phyloP scores from a whole-genome alignment of 2,329 filamentous ascomycete genomes.

The Ambrosiella cleistominuta region DNA sequence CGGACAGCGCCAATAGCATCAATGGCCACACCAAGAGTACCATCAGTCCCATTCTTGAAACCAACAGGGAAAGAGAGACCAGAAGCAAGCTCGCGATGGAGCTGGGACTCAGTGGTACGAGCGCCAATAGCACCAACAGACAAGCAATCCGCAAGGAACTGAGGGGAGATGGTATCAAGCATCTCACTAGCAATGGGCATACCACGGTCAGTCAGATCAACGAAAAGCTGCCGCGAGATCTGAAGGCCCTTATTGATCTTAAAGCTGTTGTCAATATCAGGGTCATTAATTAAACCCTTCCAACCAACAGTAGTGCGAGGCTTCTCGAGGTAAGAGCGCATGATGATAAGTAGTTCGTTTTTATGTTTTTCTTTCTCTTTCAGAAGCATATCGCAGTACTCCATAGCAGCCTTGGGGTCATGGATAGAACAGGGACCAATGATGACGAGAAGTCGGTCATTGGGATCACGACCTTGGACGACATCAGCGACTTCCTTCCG shows the following conservation, averaged over 20 bases:
- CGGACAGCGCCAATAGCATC: constrained; percentile 87
- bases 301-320: constrained; percentile 93
- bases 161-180: constrained; percentile 93
- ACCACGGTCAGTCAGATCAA: constrained; percentile 75
- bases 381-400: constrained; percentile 77
- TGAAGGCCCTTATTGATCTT: constrained; percentile 96
- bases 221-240: constrained; percentile 74
- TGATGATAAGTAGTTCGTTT: constrained; percentile 81
- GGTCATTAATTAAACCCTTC: constrained; percentile 98
- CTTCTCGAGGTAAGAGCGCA: constrained; percentile 98
- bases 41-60: constrained; percentile 99
- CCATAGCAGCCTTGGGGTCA: constrained; percentile 74
- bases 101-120: constrained; percentile 88
- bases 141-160: constrained; percentile 85
- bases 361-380: constrained; percentile 73
- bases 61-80: constrained; percentile 93
- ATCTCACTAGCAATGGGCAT: constrained; percentile 97
- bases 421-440: constrained; percentile 96
- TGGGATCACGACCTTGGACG: constrained; percentile 53
- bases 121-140: constrained; percentile 87
- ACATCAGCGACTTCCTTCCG: constrained; percentile 53
- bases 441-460: constrained; percentile 49
- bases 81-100: constrained; percentile 85
- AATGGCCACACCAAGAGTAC: constrained; percentile 71
- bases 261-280: constrained; percentile 95